These are phyloP conservation scores for Trichoderma erinaceum DNA, from an alignment of 495 filamentous ascomycete genomes.

Conservation along the genomic window DNA sequence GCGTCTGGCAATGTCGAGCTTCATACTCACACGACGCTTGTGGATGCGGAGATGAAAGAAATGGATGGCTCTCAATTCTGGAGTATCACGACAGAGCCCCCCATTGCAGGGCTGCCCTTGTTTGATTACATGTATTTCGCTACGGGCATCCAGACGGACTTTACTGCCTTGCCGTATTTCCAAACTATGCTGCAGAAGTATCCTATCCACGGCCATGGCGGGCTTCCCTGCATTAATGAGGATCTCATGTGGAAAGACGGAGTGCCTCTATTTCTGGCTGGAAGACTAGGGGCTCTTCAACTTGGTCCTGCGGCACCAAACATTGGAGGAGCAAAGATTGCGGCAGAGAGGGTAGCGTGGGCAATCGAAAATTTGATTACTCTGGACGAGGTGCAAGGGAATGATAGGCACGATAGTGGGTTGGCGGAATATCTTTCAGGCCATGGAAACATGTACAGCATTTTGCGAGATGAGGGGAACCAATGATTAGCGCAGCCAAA, in stretches of 20 bases:
- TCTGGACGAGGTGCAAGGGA: neutral
- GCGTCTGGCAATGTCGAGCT: constrained; percentile 39
- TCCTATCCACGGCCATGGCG: constrained; percentile 47
- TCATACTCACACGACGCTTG: constrained; percentile 44
- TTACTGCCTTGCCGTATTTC: constrained; percentile 45
- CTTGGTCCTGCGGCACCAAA: constrained; percentile 57
- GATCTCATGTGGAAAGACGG: constrained; percentile 57
- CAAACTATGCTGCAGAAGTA: constrained; percentile 44
- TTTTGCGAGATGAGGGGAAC: neutral
- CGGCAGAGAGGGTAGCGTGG: constrained; percentile 58
- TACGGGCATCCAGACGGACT: constrained; percentile 49
- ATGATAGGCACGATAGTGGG: neutral
- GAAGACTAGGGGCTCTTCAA: constrained; percentile 50
- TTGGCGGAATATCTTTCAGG: constrained; percentile 1
- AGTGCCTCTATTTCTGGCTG: constrained; percentile 57
- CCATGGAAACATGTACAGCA: constrained; percentile 15
- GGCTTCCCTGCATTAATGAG: constrained; percentile 56
- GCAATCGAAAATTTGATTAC: constrained; percentile 43
- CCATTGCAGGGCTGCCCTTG: constrained; percentile 41
- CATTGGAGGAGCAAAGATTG: constrained; percentile 56
- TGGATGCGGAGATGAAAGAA: constrained; percentile 23
- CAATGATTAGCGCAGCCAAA: neutral
- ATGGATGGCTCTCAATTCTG: constrained; percentile 35
- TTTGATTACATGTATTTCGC: constrained; percentile 64
- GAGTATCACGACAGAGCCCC: constrained; percentile 43